Conservation (phyloP, 129 eudicot species). For the Pseudognaphalium luteoalbum region DNA sequence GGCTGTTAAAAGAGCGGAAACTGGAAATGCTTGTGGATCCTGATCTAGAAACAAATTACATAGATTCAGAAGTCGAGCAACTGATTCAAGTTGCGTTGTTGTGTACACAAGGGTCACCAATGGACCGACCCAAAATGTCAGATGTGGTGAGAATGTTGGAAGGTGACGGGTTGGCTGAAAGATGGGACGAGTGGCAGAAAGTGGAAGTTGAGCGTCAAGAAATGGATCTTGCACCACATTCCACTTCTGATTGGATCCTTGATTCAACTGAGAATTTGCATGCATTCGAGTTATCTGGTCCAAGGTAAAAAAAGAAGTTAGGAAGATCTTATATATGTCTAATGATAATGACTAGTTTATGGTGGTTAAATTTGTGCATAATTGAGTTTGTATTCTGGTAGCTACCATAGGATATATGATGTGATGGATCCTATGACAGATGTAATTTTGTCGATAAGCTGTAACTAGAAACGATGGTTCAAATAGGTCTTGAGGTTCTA, state of each 20-base stretch:
- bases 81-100: constrained; percentile 78
- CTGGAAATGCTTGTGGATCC: constrained; percentile 88
- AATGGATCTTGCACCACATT: constrained; percentile 63
- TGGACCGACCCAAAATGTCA: constrained; percentile 90
- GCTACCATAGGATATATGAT: background rate
- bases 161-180: constrained; percentile 92
- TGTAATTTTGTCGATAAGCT: constrained; percentile 18
- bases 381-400: constrained; percentile 17
- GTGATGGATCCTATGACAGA: background rate
- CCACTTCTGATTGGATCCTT: constrained; percentile 73
- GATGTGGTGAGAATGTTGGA: constrained; percentile 88
- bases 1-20: constrained; percentile 78
- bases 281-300: constrained; percentile 75
- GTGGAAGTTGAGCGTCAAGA: constrained; percentile 78
- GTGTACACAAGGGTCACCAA: constrained; percentile 77
- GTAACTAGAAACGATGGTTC: background rate
- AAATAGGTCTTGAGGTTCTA: background rate
- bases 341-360: constrained; percentile 9
- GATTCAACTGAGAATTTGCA: constrained; percentile 76
- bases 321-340: background rate
- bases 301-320: constrained; percentile 45
- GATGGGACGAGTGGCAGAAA: constrained; percentile 96
- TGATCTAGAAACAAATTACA: constrained; percentile 59
- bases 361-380: constrained; percentile 35
- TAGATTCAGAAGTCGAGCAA: constrained; percentile 73